These are phyloP conservation scores for Colletotrichum chlorophyti DNA, from an alignment of 2,329 filamentous ascomycete genomes.

Conservation along the genomic window DNA sequence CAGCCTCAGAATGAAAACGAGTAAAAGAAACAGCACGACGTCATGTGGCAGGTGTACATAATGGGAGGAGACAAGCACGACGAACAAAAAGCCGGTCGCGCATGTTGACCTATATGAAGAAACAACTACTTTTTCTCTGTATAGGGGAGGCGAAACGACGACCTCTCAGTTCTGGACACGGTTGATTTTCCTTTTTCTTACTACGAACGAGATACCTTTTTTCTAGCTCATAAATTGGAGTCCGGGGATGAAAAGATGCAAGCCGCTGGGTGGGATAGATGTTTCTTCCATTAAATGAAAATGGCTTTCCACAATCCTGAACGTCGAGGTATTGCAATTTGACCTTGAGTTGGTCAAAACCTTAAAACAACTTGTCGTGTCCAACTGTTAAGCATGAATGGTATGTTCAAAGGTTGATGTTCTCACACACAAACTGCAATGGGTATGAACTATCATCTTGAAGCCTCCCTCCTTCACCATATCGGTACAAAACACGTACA, in stretches of 20 bases:
- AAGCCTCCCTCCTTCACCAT: constrained; percentile 11
- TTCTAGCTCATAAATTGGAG: background rate
- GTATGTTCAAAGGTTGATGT: too few relatives aligned
- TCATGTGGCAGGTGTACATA: background rate
- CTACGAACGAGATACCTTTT: constrained; percentile 28
- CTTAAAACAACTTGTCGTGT: too few relatives aligned
- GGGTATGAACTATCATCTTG: too few relatives aligned
- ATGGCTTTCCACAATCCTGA: background rate
- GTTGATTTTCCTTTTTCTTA: too few relatives aligned
- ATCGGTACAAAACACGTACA: constrained; percentile 24
- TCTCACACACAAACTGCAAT: background rate
- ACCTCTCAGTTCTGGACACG: too few relatives aligned
- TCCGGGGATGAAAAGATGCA: constrained; percentile 9
- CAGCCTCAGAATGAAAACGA: constrained; percentile 12
- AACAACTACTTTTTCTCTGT: too few relatives aligned
- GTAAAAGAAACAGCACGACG: background rate
- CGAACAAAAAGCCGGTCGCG: too few relatives aligned
- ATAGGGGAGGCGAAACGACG: too few relatives aligned
- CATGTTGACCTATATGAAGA: too few relatives aligned
- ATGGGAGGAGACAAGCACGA: background rate
- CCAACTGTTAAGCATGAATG: too few relatives aligned
- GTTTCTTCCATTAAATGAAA: background rate
- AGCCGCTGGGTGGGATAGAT: constrained; percentile 7
- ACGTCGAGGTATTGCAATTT: too few relatives aligned
- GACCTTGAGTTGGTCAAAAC: too few relatives aligned